Evolutionary conservation across 495 filamentous ascomycete genomes (phyloP), one percentile per base, ranked within the genome.

Genomic region (Penicillium psychrofluorescens): DNA sequence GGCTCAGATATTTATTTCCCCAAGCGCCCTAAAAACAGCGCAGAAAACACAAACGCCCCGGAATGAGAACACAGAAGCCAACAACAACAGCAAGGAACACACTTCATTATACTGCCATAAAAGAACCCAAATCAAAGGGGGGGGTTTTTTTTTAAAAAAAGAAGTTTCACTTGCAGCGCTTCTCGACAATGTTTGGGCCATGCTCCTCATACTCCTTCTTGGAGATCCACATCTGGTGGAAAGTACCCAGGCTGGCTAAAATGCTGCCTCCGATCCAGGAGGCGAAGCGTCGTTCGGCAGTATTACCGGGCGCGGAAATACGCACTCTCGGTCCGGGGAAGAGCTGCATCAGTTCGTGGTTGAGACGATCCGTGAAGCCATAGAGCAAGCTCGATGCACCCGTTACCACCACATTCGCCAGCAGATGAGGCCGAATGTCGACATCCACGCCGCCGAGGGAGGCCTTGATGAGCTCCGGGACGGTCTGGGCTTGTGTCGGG

Each of bases 181-280:
- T 79, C 59, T 79, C 74, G n/a, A 80, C 71, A 54, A 81, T 79
- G 45, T 71, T 68, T 30, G 73, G 61, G 2, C 77, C 78, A 52
- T 78, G 70, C 46, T 81, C 75, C 6, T 81, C 78, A 45, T 77
- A 79, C 45, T 78, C 76, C 53, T 81, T 80, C 68, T 76, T 77
- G 14, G 83, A 88, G 49, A 99, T 90, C 92, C 92, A 99, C 86
- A 97, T 86, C 65, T 96, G 91, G 71, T 99, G 92, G 65, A 99
- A 99, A n/a, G 88, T 95, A 8, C 94, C 94, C 71, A 99, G 64
- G 67, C 90, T 95, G 3, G 85, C 91, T 54, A 97, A 69, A 51
- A 99, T 96, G 70, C 90, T 95, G 11, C 92, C 92, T 16, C 92
- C 92, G 49, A 99, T 85, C 94, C 94, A 99, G 28, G 84, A 82